Base-by-base conservation (phyloP, 108 stramenopile species). In the Epipyxis sp. region DNA sequence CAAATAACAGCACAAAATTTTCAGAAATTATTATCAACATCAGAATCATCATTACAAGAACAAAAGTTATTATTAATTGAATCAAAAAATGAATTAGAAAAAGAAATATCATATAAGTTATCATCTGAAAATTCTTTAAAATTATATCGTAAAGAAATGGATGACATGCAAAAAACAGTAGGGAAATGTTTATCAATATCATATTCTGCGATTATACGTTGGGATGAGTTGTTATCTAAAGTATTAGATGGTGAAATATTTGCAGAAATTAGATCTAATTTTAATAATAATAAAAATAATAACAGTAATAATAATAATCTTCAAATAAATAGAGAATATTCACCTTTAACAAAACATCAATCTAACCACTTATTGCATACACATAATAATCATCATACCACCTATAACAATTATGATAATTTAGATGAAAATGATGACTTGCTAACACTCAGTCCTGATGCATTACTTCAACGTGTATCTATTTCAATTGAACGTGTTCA, bases 401-500 rank as follows among this genome's bases (percentile, higher is more conserved):
- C 13, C 20, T 50, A 13, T 6, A 13, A 6, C 20, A 20, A 6
- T 20, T 13, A 13, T 6, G 46, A 50, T 50, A 13, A 6, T 20
- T 50, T 20, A 50, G 46, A 50, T 50, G 46, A 50, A 20, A 50
- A 20, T 6, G 46, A 50, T 6, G 6, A 20, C 13, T 50, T 50
- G 46, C 13, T 32, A 65, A 3, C 3, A 65, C 54, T 20, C 16
- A 65, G 34, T 65, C 10, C 34, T 65, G 61, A 65, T 32, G 61
- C 3, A 65, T 16, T 65, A 6, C 61, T 16, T 32, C 61, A 65
- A 65, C 30, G 34, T 16, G 34, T 32, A 65, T 16, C 61, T 32
- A 32, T 65, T 32, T 65, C 34, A 32, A 65, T 65, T 65, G 61
- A 65, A 65, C 61, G 61, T 32, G 61, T 65, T 16, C 20, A 16